Evolutionary conservation across 2,329 filamentous ascomycete species (phyloP).

Genomic region (Cladosporium phlei): DNA sequence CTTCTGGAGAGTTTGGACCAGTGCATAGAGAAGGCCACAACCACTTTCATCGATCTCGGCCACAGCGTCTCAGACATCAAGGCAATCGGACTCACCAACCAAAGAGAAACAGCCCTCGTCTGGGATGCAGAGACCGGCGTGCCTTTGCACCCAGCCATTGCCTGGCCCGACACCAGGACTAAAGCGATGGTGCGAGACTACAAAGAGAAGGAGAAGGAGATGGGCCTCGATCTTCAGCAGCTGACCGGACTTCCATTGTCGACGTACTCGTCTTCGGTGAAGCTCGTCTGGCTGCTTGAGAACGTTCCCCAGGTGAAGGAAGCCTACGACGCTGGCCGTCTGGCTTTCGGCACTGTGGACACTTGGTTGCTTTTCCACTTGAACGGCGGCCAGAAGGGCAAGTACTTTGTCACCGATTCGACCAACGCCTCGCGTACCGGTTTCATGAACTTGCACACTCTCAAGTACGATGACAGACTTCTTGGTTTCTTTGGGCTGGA

Average conservation of each 20-base stretch:
- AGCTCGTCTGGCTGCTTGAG: conserved; percentile 73
- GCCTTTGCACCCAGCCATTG: conserved; percentile 74
- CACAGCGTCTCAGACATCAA: conserved; percentile 63
- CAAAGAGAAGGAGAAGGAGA: conserved; percentile 47
- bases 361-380: conserved; percentile 79
- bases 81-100: conserved; percentile 78
- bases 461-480: conserved; percentile 71
- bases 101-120: conserved; percentile 80
- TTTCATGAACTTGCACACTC: conserved; percentile 84
- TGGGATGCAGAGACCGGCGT: conserved; percentile 78
- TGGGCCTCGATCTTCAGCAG: conserved; percentile 51
- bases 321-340: conserved; percentile 67
- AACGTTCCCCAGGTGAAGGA: conserved; percentile 63
- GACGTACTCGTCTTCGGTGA: conserved; percentile 80
- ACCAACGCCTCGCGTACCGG: conserved; percentile 88
- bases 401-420: conserved; percentile 73
- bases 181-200: conserved; percentile 69
- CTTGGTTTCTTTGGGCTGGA: conserved; percentile 76
- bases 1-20: conserved; percentile 66
- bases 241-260: conserved; percentile 76
- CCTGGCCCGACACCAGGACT: conserved; percentile 82
- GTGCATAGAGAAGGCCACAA: conserved; percentile 71
- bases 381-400: conserved; percentile 63
- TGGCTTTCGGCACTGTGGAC: conserved; percentile 84
- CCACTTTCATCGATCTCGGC: conserved; percentile 63